phyloP scores from a whole-genome alignment of 345 rosid species.

The Bruguiera parviflora region DNA sequence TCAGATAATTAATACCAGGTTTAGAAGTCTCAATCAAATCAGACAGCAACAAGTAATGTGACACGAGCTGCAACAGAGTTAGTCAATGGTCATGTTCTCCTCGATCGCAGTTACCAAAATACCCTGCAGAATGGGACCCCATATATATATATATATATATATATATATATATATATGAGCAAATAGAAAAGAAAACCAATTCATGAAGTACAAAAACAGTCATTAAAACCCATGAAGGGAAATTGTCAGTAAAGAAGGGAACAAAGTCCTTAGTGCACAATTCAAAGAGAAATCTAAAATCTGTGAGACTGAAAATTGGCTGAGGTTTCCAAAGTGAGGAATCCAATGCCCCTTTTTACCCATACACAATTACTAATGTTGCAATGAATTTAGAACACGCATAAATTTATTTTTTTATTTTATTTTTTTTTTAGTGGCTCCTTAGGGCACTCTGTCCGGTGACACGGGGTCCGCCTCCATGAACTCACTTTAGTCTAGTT shows the following conservation, averaged over 20 bases:
- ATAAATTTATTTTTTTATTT: no score
- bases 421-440: no score
- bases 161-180: no score
- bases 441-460: no score
- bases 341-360: slow-evolving; percentile 34
- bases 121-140: neutral
- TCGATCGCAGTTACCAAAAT: neutral
- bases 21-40: slow-evolving; percentile 3
- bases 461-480: no score
- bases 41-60: slow-evolving; percentile 1
- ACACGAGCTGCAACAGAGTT: slow-evolving; percentile 3
- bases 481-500: no score
- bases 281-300: slow-evolving; percentile 8
- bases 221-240: slow-evolving; percentile 20
- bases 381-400: no score
- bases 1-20: neutral
- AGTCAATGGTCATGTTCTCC: neutral
- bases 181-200: neutral
- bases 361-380: neutral
- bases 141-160: no score
- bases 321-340: slow-evolving; percentile 22
- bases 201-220: neutral
- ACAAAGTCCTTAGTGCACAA: slow-evolving; percentile 13
- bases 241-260: slow-evolving; percentile 32
- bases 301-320: neutral